A percentile compares a stretch with the other conserved stretches of the same genome.
phyloP scores from a whole-genome alignment of 306 rosid species.

The Cicer yamashitae region DNA sequence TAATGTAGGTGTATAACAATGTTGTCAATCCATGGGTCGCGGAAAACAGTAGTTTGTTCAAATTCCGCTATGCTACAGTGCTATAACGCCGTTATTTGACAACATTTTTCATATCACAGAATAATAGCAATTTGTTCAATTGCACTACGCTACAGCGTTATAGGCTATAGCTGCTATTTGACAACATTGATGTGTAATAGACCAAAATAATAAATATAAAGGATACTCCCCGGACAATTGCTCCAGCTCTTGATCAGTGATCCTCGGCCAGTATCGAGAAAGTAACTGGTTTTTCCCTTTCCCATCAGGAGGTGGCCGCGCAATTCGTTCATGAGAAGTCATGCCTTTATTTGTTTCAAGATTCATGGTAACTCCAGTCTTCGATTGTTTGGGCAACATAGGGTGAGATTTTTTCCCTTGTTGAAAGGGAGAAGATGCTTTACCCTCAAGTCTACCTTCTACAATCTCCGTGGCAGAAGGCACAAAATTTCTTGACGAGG shows the following conservation, averaged over 20 bases:
- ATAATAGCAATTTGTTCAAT: too few species aligned
- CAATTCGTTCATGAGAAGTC: conserved; percentile 58
- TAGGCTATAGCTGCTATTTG: too few species aligned
- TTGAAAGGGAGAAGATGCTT: conserved; percentile 57
- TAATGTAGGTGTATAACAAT: background rate
- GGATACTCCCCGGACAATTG: conserved; percentile 92
- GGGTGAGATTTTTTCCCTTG: conserved; percentile 62
- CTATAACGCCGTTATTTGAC: too few species aligned
- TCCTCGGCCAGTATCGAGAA: conserved; percentile 97
- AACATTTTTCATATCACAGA: too few species aligned
- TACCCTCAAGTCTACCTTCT: conserved; percentile 66
- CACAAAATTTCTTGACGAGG: conserved; percentile 57
- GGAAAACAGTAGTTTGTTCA: too few species aligned
- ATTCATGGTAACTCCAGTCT: conserved; percentile 48
- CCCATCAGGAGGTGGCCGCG: conserved; percentile 82
- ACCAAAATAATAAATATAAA: conserved; percentile 26
- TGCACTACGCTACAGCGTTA: too few species aligned
- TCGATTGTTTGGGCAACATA: conserved; percentile 65
- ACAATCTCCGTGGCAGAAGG: conserved; percentile 58
- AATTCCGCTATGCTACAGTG: too few species aligned
- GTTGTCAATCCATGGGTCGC: too few species aligned
- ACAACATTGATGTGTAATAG: conserved; percentile 15
- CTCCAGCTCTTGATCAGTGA: conserved; percentile 87
- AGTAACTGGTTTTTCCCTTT: conserved; percentile 80
- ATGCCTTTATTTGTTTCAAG: conserved; percentile 58